Conservation (phyloP, 345 rosid genomes). For the Bruguiera parviflora region DNA sequence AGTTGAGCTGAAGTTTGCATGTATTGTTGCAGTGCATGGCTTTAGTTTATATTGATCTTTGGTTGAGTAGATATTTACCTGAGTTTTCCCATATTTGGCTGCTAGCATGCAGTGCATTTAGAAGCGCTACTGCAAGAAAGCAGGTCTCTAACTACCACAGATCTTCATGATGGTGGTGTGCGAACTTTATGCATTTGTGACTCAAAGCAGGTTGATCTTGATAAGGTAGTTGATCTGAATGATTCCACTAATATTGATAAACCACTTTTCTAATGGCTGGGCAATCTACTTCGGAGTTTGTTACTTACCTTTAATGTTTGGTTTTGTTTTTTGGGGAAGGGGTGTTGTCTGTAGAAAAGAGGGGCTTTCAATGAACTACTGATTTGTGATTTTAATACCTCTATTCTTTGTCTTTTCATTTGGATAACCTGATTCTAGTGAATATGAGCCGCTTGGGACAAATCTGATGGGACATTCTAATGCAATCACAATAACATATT, state of each 20-base stretch:
- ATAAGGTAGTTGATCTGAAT: constrained; percentile 49
- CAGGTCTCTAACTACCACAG: constrained; percentile 49
- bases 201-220: constrained; percentile 51
- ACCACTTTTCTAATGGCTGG: too few species aligned
- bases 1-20: constrained; percentile 25
- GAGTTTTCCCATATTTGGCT: not conserved
- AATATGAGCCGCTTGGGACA: too few species aligned
- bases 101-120: constrained; percentile 60
- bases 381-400: too few species aligned
- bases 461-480: too few species aligned
- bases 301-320: too few species aligned
- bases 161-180: constrained; percentile 75
- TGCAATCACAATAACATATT: not conserved
- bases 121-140: constrained; percentile 65
- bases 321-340: too few species aligned
- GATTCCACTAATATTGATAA: too few species aligned
- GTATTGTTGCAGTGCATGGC: constrained; percentile 6
- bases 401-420: too few species aligned
- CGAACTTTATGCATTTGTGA: constrained; percentile 72
- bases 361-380: too few species aligned
- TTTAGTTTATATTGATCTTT: constrained; percentile 3
- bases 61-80: constrained; percentile 19
- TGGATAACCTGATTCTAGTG: too few species aligned
- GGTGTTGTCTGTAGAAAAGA: too few species aligned
- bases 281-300: too few species aligned